Evolutionary conservation across 495 filamentous ascomycete genomes (phyloP), one percentile per base, ranked within the genome.

Genomic region (Aspergillus sclerotiicarbonarius): DNA sequence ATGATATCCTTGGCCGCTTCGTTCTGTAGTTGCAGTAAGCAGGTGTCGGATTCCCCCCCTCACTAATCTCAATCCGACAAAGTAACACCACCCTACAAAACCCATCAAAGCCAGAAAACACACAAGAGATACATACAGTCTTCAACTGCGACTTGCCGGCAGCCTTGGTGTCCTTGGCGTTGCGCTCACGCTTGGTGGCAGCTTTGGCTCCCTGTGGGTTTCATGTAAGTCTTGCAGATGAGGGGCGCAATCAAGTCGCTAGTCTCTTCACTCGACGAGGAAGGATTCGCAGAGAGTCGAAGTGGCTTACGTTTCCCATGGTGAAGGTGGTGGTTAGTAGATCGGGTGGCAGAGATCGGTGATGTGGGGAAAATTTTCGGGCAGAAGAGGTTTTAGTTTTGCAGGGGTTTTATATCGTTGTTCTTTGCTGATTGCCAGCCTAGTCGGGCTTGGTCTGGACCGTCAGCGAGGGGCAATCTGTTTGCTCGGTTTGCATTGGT

Each of bases 161-260:
- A 6, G 37, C 15, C 56, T 62, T 62, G 55, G 32, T 25, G 20
- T 62, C 60, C 53, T 62, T 62, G 37, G 60, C 60, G 55, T 55
- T 62, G 12, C 60, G 51, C 37, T 62, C 60, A 10, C 60, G 60
- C 56, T 58, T 58, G 21, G 30, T 31, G 19, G 55, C 55, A 35
- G 60, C 60, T 47, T 57, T 62, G 47, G 60, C 60, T 58, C 60
- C 60, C 67, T 74, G 73, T 31, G 13, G 20, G 25, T 25, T 25
- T 45, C 30, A 18, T 15, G 25, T 33, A 7, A 31, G 37, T 12
- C 13, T 45, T 31, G 21, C 8, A 46, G 20, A 15, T 32, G 32
- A 15, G 20, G 32, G 12, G 6, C n/a, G 47, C 13, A 32, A 44
- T 46, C n/a, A 29, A 43, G 53, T 15, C 3, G n/a, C 35, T 25